Evolutionary conservation across 257 asterid species (phyloP).

Genomic region (Scutellaria baicalensis): DNA sequence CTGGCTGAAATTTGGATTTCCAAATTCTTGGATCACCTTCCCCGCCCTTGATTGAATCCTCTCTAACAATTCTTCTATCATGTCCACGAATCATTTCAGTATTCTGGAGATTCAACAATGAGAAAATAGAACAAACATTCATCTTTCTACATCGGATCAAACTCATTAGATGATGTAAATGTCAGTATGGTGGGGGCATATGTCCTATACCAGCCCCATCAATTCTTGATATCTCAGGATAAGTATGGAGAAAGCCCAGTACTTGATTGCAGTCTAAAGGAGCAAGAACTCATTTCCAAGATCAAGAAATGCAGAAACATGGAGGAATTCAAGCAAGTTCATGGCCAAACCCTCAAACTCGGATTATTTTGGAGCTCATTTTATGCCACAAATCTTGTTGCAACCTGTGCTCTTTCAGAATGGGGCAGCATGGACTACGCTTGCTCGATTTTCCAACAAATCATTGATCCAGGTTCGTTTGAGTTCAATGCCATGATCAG

Average conservation of each 20-base stretch:
- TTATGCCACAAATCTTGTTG: constrained; percentile 59
- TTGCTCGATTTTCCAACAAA: constrained; percentile 48
- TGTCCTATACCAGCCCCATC: constrained; percentile 47
- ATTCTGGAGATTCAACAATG: neutral
- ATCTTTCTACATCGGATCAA: neutral
- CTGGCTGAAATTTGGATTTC: constrained; percentile 36
- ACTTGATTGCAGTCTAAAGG: constrained; percentile 35
- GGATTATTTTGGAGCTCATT: constrained; percentile 56
- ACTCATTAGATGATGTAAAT: constrained; percentile 20
- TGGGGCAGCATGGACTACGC: constrained; percentile 95
- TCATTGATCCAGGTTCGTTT: constrained; percentile 51
- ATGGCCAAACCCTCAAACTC: constrained; percentile 53
- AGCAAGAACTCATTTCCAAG: constrained; percentile 52
- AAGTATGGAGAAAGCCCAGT: constrained; percentile 27
- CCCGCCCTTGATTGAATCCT: neutral
- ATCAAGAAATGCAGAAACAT: constrained; percentile 47
- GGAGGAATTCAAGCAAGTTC: constrained; percentile 59
- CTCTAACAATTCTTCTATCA: neutral
- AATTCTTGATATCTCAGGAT: constrained; percentile 29
- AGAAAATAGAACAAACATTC: neutral
- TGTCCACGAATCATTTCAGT: neutral
- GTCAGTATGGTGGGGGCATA: constrained; percentile 54
- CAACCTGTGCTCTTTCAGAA: constrained; percentile 69
- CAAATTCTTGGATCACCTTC: constrained; percentile 43
- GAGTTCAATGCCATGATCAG: constrained; percentile 65